Base-by-base conservation (phyloP, 2,329 filamentous ascomycete species). In the Delphinella strobiligena region DNA sequence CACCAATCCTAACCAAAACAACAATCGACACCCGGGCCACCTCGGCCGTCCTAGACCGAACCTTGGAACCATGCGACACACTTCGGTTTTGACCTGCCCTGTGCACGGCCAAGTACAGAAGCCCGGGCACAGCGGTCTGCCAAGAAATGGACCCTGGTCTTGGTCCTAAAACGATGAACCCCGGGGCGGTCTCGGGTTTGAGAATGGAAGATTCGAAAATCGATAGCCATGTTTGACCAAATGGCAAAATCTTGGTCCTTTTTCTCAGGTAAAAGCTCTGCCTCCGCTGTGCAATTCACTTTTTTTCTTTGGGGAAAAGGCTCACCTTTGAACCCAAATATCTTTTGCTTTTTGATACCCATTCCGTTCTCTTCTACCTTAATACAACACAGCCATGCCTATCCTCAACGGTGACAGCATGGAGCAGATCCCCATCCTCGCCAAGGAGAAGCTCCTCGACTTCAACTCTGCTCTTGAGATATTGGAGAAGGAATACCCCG, bases 401-500 rank as follows among this genome's bases (percentile, higher is more conserved):
- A 69, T 78, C 55, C 67, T 75, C 58, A 84, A 83, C 65, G 79
- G 78, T 55, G 66, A 75, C 57, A 58, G 63, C 48, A 67, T 69
- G 54, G 65, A 66, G 47, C 47, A 53, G 61, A 64, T 56, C 52
- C 59, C 60, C 49, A 58, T 70, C 50, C 45, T 58, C 30, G 56
- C 59, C 43, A 59, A 63, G 47, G 63, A 68, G 51, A 66, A 78
- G 62, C 69, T 80, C 58, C 69, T 86, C 53, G 83, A 93, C 70
- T 72, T 72, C 69, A 68, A 71, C 59, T 80, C 71, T 58, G 91
- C 89, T 48, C 67, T 88, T 48, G 80, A 93, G 57, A 67, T 88
- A 50, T 74, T 96, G 61, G 74, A 82, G 61, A 65, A 64, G 45
- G 77, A 89, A 58, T 95, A 94, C 64, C 61, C 79, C 50, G 72